A percentile compares a stretch with the other conserved stretches of the same genome.
Evolutionary conservation across 1,284 basidiomycete genomes (phyloP).

Genomic region (Tilletia walkeri): DNA sequence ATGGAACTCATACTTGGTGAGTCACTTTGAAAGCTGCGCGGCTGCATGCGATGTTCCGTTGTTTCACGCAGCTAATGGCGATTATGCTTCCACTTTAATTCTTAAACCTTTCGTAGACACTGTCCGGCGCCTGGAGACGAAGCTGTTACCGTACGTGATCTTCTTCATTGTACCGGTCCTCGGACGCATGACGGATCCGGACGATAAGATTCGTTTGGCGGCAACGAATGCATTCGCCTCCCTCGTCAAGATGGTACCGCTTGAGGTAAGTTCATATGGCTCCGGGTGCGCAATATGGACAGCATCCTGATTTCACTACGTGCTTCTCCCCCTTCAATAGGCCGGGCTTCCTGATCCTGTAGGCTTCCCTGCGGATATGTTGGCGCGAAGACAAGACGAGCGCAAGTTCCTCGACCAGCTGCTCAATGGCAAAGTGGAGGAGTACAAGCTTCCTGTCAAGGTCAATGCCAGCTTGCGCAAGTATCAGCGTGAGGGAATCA

Average conservation of each 20-base stretch:
- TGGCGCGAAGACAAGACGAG: slow-evolving; percentile 73
- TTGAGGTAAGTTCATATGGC: slow-evolving; percentile 63
- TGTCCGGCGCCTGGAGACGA: slow-evolving; percentile 86
- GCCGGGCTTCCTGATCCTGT: slow-evolving; percentile 92
- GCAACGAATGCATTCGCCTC: slow-evolving; percentile 96
- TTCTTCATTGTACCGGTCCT: slow-evolving; percentile 95
- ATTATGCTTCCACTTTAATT: too few species aligned
- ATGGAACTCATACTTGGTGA: slow-evolving; percentile 63
- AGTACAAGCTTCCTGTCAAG: slow-evolving; percentile 79
- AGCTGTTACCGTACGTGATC: slow-evolving; percentile 92
- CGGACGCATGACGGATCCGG: slow-evolving; percentile 92
- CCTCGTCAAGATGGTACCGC: slow-evolving; percentile 97
- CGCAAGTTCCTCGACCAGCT: slow-evolving; percentile 90
- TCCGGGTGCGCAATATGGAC: background rate
- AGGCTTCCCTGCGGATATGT: slow-evolving; percentile 83
- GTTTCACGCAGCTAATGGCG: too few species aligned
- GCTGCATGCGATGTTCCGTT: too few species aligned
- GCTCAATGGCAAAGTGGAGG: slow-evolving; percentile 76
- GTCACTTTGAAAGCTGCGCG: background rate
- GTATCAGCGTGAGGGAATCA: slow-evolving; percentile 97
- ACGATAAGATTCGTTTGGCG: slow-evolving; percentile 85
- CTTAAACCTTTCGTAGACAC: slow-evolving; percentile 69
- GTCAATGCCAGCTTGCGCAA: slow-evolving; percentile 93
- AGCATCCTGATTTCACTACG: background rate
- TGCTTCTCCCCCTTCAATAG: background rate